phyloP scores from a whole-genome alignment of 768 basidiomycete species.

The Cubamyces sp. region DNA sequence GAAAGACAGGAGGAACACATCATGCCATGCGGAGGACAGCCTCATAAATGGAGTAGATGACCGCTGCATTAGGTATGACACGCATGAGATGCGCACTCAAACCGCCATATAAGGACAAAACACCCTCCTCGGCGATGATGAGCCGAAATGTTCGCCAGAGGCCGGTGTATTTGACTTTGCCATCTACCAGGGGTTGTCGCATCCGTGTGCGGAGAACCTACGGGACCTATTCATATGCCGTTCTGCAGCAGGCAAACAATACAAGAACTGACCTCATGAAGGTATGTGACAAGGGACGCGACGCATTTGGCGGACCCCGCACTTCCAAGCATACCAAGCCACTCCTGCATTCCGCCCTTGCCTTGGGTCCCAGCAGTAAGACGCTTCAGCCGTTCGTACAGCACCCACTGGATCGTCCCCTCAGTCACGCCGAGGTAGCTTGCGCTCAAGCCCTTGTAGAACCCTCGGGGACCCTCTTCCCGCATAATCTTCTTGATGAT shows the following conservation, averaged over 20 bases:
- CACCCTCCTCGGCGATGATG: conserved; percentile 90
- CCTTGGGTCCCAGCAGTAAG: conserved; percentile 66
- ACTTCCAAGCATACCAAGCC: conserved; percentile 84
- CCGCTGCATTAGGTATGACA: conserved; percentile 95
- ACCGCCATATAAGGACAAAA: conserved; percentile 84
- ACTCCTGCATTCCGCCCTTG: conserved; percentile 62
- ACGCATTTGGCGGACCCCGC: conserved; percentile 93
- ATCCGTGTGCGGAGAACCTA: conserved; percentile 92
- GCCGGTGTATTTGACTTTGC: conserved; percentile 82
- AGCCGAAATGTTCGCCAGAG: conserved; percentile 82
- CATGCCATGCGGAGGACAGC: conserved; percentile 62
- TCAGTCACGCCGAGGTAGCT: conserved; percentile 96
- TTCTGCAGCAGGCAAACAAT: background rate
- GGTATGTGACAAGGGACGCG: conserved; percentile 94
- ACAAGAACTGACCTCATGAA: conserved; percentile 83
- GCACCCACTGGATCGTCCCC: conserved; percentile 94
- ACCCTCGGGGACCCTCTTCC: conserved; percentile 82
- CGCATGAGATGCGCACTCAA: conserved; percentile 94
- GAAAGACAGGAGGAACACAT: no score
- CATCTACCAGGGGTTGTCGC: conserved; percentile 83
- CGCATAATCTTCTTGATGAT: conserved; percentile 76
- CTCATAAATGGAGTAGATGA: conserved; percentile 97
- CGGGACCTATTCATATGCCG: conserved; percentile 8
- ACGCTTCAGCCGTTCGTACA: conserved; percentile 91
- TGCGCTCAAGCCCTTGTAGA: conserved; percentile 95